Evolutionary conservation across 805 yeast genomes (phyloP), one percentile per base, ranked within the genome.

Genomic region (Monosporozyma unispora): DNA sequence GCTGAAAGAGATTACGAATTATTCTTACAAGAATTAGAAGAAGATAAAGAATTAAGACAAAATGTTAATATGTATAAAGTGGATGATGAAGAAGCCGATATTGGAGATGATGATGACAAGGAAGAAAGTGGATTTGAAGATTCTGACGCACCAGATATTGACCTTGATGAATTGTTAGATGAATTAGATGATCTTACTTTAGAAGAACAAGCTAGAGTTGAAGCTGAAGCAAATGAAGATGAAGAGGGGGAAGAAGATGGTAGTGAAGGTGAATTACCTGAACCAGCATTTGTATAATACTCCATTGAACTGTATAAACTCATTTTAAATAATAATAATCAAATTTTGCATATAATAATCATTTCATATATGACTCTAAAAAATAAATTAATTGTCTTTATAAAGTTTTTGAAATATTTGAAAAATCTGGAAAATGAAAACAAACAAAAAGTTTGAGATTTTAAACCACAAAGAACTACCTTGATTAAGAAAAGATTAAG

Each of bases 21-120:
- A 57, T 93, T 93, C 86, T 79, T 93, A 71, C 96, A 88, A 71
- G 96, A 93, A 68, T 79, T 93, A 66, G 99, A 93, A 73, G 98
- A 93, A 70, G 99, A 93, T 70, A 82, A 81, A 50, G 99, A 93
- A 66, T 78, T 93, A 66, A 85, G 99, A 74, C 88, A 84, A 60
- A 81, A 88, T 44, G 80, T 93, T 68, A 91, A 93, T 66, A 61
- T 93, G 61, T 93, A 91, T 75, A 93, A 88, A 71, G 79, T 82
- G 48, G 56, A 52, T 29, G 51, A 47, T 12, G 69, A 63, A 18
- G 79, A 69, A 31, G 76, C 70, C 62, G 80, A 72, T 7, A 53
- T 49, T 6, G 64, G 53, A 25, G 71, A 62, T n/a, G 81, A 73
- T 3, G 78, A 73, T 45, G 78, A 74, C 6, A 46, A 70, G 62